phyloP scores from a whole-genome alignment of 1,284 basidiomycete genomes.

The Butyriboletus appendiculatus region DNA sequence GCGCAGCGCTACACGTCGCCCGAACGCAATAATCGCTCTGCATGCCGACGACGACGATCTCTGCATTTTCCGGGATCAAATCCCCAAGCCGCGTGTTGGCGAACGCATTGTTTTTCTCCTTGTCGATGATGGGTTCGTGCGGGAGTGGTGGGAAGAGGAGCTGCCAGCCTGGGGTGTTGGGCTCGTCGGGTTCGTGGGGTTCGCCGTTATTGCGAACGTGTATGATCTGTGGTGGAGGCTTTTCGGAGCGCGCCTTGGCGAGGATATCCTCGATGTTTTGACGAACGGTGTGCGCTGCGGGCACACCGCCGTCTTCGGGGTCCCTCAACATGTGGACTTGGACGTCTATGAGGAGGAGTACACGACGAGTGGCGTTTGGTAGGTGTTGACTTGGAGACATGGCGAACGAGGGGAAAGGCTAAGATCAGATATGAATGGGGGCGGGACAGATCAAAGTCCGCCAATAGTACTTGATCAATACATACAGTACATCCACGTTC shows the following conservation, averaged over 20 bases:
- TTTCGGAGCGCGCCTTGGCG: conserved; percentile 46
- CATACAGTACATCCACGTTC: background rate
- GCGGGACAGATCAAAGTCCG: no score
- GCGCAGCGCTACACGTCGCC: conserved; percentile 64
- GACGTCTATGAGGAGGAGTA: conserved; percentile 62
- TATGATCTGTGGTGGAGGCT: conserved; percentile 56
- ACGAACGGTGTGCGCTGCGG: conserved; percentile 43
- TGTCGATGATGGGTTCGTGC: conserved; percentile 58
- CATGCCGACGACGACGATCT: conserved; percentile 65
- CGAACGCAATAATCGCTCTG: conserved; percentile 66
- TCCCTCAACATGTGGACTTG: conserved; percentile 52
- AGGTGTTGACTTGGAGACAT: conserved; percentile 28
- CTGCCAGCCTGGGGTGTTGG: conserved; percentile 53
- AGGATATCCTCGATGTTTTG: conserved; percentile 54
- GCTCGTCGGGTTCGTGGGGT: conserved; percentile 58
- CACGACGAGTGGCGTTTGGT: conserved; percentile 35
- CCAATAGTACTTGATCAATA: background rate
- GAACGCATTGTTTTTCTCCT: conserved; percentile 71
- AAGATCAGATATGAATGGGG: conserved; percentile 10
- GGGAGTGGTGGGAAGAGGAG: conserved; percentile 52
- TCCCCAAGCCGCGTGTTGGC: conserved; percentile 52
- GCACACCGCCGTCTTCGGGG: conserved; percentile 55
- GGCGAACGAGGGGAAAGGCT: background rate
- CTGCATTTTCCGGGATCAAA: conserved; percentile 50
- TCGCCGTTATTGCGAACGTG: conserved; percentile 67